Evolutionary conservation across 2,329 filamentous ascomycete genomes (phyloP).

Genomic region (Fusarium duplospermum): DNA sequence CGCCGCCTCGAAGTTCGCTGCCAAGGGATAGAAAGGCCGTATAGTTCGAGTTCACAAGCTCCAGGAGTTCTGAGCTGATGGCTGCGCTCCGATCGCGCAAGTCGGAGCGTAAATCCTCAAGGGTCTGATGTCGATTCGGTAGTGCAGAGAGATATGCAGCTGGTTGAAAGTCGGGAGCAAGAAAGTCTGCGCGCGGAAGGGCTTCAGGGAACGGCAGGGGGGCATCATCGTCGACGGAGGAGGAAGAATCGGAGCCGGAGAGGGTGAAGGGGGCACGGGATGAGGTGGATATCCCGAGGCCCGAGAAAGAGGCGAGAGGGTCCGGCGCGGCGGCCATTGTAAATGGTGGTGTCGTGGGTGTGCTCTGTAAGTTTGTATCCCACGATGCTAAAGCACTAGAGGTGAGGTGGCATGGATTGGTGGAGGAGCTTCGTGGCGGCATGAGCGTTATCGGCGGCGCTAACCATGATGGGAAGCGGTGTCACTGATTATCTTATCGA

Average conservation of each 20-base stretch:
- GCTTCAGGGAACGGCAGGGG: slow-evolving; percentile 90
- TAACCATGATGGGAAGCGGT: slow-evolving; percentile 12
- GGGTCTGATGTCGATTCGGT: slow-evolving; percentile 90
- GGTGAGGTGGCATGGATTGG: slow-evolving; percentile 38
- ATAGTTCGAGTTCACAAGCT: slow-evolving; percentile 96
- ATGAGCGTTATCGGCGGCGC: slow-evolving; percentile 18
- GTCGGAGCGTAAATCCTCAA: slow-evolving; percentile 91
- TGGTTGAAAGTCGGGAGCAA: slow-evolving; percentile 81
- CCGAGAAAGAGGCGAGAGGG: slow-evolving; percentile 45
- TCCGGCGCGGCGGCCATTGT: slow-evolving; percentile 41
- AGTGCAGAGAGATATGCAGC: slow-evolving; percentile 83
- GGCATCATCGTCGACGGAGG: slow-evolving; percentile 66
- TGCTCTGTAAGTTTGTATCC: slow-evolving; percentile 19
- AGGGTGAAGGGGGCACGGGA: slow-evolving; percentile 55
- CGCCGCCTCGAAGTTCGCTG: slow-evolving; percentile 83
- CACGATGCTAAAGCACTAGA: slow-evolving; percentile 24
- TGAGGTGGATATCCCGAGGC: slow-evolving; percentile 36
- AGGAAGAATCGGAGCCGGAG: slow-evolving; percentile 54
- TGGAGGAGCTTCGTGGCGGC: slow-evolving; percentile 16
- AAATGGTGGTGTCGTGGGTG: background rate
- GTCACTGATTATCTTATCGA: slow-evolving; percentile 26
- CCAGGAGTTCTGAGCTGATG: slow-evolving; percentile 87
- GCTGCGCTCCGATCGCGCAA: slow-evolving; percentile 82
- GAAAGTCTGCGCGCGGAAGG: slow-evolving; percentile 85
- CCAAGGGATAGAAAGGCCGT: slow-evolving; percentile 89